Conservation (phyloP, 208 protist species). For the Acanthamoeba culbertsoni region DNA sequence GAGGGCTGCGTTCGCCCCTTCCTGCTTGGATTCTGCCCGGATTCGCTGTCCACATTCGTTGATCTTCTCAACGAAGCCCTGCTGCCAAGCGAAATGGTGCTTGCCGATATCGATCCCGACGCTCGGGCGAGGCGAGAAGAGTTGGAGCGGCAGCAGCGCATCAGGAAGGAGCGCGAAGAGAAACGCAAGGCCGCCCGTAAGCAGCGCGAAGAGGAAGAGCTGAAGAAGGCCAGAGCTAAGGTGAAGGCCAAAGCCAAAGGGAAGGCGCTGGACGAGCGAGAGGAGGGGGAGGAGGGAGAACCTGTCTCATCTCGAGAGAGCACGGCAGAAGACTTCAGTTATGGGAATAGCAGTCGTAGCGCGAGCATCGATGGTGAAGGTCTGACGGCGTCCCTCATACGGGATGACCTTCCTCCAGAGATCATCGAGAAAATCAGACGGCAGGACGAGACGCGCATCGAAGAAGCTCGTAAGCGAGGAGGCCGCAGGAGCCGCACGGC, state of each 20-base stretch:
- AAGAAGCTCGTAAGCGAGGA: neutral
- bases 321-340: neutral
- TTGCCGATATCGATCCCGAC: neutral
- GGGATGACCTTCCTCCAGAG: neutral
- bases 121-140: neutral
- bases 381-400: neutral
- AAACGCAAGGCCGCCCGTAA: neutral
- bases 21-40: neutral
- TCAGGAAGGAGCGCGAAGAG: neutral
- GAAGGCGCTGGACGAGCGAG: neutral
- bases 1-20: neutral
- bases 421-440: neutral
- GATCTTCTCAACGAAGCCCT: neutral
- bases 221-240: too few species aligned
- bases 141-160: neutral
- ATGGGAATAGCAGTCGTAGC: neutral
- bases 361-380: neutral
- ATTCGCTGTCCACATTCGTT: neutral
- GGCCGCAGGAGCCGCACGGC: neutral
- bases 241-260: too few species aligned
- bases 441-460: neutral
- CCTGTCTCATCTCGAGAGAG: neutral
- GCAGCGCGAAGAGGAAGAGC: too few species aligned
- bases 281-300: neutral
- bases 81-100: neutral